Percentiles rank a stretch among this genome's conserved stretches.
Evolutionary conservation across 352 stramenopile species (phyloP).

Genomic region (Phytophthora vignae): DNA sequence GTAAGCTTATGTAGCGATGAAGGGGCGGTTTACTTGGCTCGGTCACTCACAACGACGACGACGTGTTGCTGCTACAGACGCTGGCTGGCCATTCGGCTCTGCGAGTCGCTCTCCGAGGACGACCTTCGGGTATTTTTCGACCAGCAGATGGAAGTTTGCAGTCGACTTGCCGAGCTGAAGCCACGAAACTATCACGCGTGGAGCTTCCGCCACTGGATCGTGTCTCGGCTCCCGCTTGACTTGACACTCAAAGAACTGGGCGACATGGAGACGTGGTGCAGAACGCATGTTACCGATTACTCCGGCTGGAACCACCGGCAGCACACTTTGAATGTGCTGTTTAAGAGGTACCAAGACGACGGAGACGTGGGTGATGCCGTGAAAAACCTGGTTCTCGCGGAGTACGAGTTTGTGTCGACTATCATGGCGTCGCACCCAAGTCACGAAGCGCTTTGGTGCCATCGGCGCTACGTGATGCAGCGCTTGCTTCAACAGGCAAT

Average conservation of each 20-base stretch:
- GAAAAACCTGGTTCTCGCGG: conserved; percentile 42
- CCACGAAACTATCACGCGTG: conserved; percentile 87
- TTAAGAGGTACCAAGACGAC: conserved; percentile 11
- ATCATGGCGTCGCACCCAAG: conserved; percentile 57
- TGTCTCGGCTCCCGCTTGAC: conserved; percentile 41
- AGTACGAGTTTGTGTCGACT: conserved; percentile 62
- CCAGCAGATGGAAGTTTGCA: conserved; percentile 61
- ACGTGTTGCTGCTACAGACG: conserved; percentile 36
- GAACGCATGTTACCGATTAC: conserved; percentile 75
- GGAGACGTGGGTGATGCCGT: background rate
- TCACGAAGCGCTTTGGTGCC: conserved; percentile 82
- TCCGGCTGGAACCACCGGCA: conserved; percentile 87
- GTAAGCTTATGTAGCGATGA: conserved; percentile 28
- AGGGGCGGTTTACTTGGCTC: background rate
- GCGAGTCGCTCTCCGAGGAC: conserved; percentile 24
- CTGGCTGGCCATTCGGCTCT: conserved; percentile 60
- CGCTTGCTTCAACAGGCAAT: conserved; percentile 34
- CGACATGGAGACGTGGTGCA: conserved; percentile 66
- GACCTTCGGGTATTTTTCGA: conserved; percentile 49
- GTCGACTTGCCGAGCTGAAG: conserved; percentile 64
- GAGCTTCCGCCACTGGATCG: conserved; percentile 85
- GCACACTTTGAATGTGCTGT: conserved; percentile 50
- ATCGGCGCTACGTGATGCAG: conserved; percentile 75
- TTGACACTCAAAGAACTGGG: conserved; percentile 54
- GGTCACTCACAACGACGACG: conserved; percentile 8